Base-by-base conservation (phyloP, 768 basidiomycete species). In the Boletus rufocinnamomeus region DNA sequence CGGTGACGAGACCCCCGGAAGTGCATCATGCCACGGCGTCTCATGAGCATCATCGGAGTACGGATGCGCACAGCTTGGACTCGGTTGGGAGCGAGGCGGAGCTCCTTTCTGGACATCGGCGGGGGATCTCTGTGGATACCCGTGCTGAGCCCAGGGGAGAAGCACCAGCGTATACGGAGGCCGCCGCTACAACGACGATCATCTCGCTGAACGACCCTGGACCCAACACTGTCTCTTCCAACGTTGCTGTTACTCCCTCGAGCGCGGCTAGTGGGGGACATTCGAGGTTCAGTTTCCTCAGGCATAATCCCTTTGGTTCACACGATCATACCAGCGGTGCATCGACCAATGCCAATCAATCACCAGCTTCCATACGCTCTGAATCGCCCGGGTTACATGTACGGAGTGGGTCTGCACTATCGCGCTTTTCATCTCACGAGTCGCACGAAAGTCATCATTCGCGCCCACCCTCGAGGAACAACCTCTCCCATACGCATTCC, bases 151-250 rank as follows among this genome's bases (percentile, higher is more conserved):
- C 80, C 10, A 74, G 84, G 60, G 89, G 87, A 25, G 83, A 84
- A 41, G 85, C 86, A 6, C 89, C 89, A 5, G 71, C 88, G 0
- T 91, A 91, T 69, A 82, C 80, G 51, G 87, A 89, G 63, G 62
- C 58, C 32, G 56, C 61, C 37, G 66, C 72, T 41, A 48, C 40
- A 13, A 47, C 44, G 61, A 44, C 49, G 43, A 50, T 45, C 34
- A 47, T 71, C 45, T 56, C 67, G 32, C 46, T 60, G 14, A 56
- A 63, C 52, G 61, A 72, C 37, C 59, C 70, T 35, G 67, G 70
- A 60, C 58, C 60, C 23, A 58, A 28, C 23, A 46, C n/a, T 4
- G 32, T 40, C 8, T 1, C 54, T 14, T 41, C 60, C n/a, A 19
- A 10, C 10, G 38, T 21, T 4, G 41, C 25, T n/a, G 8, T 37